Evolutionary conservation across 1,284 basidiomycete species (phyloP).

Genomic region (Exobasidium cylindrosporum): DNA sequence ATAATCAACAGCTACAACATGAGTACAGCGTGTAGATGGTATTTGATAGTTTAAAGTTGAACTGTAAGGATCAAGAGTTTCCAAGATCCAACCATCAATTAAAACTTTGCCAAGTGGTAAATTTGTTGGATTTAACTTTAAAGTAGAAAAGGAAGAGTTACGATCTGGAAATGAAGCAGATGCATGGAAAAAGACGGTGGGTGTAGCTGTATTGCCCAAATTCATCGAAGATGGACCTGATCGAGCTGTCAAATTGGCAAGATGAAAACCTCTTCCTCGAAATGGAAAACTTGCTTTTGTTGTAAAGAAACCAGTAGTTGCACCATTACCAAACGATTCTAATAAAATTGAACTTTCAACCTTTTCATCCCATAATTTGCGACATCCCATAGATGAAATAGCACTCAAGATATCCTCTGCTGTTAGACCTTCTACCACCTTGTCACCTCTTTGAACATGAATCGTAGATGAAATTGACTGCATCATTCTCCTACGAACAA

Average conservation of each 20-base stretch:
- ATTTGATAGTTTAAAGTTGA: conserved; percentile 84
- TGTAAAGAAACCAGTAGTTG: conserved; percentile 59
- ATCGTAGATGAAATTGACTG: conserved; percentile 76
- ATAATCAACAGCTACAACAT: conserved; percentile 83
- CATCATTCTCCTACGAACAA: conserved; percentile 72
- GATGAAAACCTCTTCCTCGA: conserved; percentile 79
- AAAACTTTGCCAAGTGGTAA: conserved; percentile 78
- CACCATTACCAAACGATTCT: conserved; percentile 76
- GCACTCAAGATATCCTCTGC: conserved; percentile 79
- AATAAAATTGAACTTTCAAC: conserved; percentile 70
- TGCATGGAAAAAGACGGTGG: conserved; percentile 56
- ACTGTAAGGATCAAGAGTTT: conserved; percentile 95
- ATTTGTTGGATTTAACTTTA: conserved; percentile 68
- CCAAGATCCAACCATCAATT: conserved; percentile 92
- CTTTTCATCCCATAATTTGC: conserved; percentile 79
- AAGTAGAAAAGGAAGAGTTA: conserved; percentile 69
- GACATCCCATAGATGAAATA: conserved; percentile 65
- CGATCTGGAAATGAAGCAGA: conserved; percentile 64
- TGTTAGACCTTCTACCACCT: conserved; percentile 88
- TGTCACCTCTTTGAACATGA: conserved; percentile 81
- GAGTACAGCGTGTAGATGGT: conserved; percentile 85
- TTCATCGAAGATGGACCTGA: conserved; percentile 22
- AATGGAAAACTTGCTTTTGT: conserved; percentile 81
- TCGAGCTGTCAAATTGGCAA: conserved; percentile 73
- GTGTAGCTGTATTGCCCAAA: conserved; percentile 60